Percentiles rank a stretch among this genome's conserved stretches.
Evolutionary conservation across 208 protist species (phyloP).

Genomic region (Trypanosoma melophagium): DNA sequence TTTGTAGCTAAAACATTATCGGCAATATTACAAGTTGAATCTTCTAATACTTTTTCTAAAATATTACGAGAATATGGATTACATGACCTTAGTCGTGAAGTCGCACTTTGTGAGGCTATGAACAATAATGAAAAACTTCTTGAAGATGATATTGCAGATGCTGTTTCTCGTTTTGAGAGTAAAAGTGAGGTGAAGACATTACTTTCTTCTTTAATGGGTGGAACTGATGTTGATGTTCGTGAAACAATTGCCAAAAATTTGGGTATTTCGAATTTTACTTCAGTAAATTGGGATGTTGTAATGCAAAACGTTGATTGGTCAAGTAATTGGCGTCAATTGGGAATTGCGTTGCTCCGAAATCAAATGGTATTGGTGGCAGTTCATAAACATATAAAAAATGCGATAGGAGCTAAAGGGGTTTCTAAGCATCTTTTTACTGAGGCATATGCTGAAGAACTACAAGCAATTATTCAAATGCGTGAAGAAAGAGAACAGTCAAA

Average conservation of each 20-base stretch:
- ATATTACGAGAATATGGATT: slow-evolving; percentile 35
- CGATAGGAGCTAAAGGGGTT: slow-evolving; percentile 51
- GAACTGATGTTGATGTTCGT: slow-evolving; percentile 39
- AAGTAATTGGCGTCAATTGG: slow-evolving; percentile 52
- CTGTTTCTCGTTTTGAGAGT: slow-evolving; percentile 61
- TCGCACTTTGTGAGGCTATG: slow-evolving; percentile 69
- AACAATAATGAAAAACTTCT: slow-evolving; percentile 41
- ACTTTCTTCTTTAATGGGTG: slow-evolving; percentile 51
- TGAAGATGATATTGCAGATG: slow-evolving; percentile 40
- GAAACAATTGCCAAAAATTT: slow-evolving; percentile 49
- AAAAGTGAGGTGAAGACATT: slow-evolving; percentile 70
- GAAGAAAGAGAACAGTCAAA: slow-evolving; percentile 30
- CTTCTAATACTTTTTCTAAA: slow-evolving; percentile 35
- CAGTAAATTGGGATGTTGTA: slow-evolving; percentile 57
- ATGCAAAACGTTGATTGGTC: slow-evolving; percentile 68
- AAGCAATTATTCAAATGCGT: slow-evolving; percentile 41
- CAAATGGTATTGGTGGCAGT: slow-evolving; percentile 38
- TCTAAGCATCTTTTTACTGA: slow-evolving; percentile 45
- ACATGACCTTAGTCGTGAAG: slow-evolving; percentile 56
- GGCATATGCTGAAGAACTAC: slow-evolving; percentile 51
- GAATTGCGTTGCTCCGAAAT: slow-evolving; percentile 47
- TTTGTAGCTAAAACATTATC: slow-evolving; percentile 39
- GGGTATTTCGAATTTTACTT: slow-evolving; percentile 22
- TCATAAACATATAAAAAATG: slow-evolving; percentile 55
- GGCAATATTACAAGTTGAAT: slow-evolving; percentile 28